phyloP scores from a whole-genome alignment of 768 basidiomycete species.

The Mycena venus region DNA sequence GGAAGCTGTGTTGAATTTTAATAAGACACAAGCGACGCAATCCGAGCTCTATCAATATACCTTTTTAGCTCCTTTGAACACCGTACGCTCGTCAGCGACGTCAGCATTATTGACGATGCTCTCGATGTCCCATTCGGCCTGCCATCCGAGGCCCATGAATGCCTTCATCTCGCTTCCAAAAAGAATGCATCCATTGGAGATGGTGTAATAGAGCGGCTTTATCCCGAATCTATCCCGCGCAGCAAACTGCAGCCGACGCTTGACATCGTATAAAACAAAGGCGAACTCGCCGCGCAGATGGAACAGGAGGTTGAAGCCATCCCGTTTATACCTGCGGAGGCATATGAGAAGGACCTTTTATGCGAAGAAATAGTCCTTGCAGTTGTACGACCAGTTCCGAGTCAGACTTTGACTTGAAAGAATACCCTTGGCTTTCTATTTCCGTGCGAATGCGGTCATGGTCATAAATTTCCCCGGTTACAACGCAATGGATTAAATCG shows the following conservation, averaged over 20 bases:
- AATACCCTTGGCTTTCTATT: not conserved
- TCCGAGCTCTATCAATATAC: not conserved
- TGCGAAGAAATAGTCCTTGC: not conserved
- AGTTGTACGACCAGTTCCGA: not conserved
- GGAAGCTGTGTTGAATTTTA: not conserved
- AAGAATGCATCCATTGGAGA: not conserved
- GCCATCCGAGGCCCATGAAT: not conserved
- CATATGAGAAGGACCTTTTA: not conserved
- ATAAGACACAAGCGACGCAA: not conserved
- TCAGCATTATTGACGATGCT: not conserved
- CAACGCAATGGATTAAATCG: slow-evolving; percentile 20
- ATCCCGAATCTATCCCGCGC: not conserved
- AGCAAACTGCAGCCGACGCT: not conserved
- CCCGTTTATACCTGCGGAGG: not conserved
- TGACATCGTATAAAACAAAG: not conserved
- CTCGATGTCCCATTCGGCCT: not conserved
- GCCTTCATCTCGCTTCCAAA: not conserved
- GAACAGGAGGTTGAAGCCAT: not conserved
- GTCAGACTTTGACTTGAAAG: not conserved
- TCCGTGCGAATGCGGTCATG: not conserved
- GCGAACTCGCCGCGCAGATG: not conserved
- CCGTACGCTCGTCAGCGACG: not conserved
- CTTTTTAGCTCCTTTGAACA: not conserved
- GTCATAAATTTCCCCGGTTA: slow-evolving; percentile 31
- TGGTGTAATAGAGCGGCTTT: not conserved